Evolutionary conservation across 2,329 filamentous ascomycete genomes (phyloP).

Genomic region (Cordyceps cateniannulata): DNA sequence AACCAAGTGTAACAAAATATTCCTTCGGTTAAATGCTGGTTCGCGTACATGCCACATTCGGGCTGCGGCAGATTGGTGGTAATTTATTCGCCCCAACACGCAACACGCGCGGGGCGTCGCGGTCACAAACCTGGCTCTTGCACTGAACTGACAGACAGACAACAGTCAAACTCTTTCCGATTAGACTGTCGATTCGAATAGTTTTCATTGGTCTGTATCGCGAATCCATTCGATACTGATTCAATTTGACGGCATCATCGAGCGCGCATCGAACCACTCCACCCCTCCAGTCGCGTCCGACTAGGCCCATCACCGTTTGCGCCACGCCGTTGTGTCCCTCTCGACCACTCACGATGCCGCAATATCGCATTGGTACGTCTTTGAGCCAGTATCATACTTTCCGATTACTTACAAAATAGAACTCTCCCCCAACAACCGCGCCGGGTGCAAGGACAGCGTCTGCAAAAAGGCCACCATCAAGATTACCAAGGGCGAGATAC

Average conservation of each 20-base stretch:
- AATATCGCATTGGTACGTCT: slow-evolving; percentile 41
- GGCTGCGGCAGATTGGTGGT: neutral
- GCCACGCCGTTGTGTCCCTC: neutral
- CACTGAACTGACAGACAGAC: neutral
- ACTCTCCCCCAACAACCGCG: slow-evolving; percentile 61
- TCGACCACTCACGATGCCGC: slow-evolving; percentile 30
- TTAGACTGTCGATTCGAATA: too few relatives aligned
- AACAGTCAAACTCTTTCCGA: too few relatives aligned
- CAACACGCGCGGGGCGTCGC: neutral
- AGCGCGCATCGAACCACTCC: neutral
- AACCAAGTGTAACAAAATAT: neutral
- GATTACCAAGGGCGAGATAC: slow-evolving; percentile 71
- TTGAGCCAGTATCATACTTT: neutral
- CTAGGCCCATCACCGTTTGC: neutral
- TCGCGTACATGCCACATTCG: neutral
- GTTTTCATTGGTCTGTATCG: too few relatives aligned
- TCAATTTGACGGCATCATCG: too few relatives aligned
- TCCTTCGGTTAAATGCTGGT: too few relatives aligned
- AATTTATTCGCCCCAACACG: neutral
- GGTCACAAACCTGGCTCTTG: neutral
- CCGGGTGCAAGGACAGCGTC: slow-evolving; percentile 63
- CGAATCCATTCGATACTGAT: too few relatives aligned
- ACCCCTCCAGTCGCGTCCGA: neutral
- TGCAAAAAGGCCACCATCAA: slow-evolving; percentile 68
- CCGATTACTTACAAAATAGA: slow-evolving; percentile 45